Conservation (phyloP, 768 basidiomycete genomes). For the Chiua virens region DNA sequence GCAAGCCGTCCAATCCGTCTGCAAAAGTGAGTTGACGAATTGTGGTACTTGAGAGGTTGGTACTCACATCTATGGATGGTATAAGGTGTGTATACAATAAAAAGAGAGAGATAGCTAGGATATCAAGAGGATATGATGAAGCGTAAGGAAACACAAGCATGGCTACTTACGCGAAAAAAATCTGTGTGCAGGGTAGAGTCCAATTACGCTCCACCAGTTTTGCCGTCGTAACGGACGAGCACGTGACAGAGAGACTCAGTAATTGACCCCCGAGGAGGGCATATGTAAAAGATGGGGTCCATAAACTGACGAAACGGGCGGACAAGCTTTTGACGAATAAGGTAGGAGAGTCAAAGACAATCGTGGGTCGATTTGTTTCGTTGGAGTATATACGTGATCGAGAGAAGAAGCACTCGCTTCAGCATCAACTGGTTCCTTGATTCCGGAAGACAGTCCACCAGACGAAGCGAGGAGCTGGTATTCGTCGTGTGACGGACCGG, state of each 20-base stretch:
- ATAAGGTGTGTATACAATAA: slow-evolving; percentile 79
- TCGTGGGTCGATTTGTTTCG: slow-evolving; percentile 11
- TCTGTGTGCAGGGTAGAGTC: slow-evolving; percentile 76
- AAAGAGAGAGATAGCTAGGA: slow-evolving; percentile 70
- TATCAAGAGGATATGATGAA: not conserved
- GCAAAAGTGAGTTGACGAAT: slow-evolving; percentile 4
- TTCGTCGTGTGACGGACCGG: slow-evolving; percentile 16
- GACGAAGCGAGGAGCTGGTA: slow-evolving; percentile 21
- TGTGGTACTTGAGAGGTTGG: not conserved
- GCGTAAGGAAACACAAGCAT: not conserved
- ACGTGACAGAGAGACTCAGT: slow-evolving; percentile 24
- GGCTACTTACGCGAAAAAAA: slow-evolving; percentile 66
- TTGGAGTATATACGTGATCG: not conserved
- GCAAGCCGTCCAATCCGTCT: slow-evolving; percentile 85
- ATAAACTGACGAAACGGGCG: slow-evolving; percentile 25
- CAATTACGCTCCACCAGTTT: slow-evolving; percentile 67
- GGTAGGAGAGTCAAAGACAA: slow-evolving; percentile 21
- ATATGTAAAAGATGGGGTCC: slow-evolving; percentile 29
- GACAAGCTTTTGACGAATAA: slow-evolving; percentile 16
- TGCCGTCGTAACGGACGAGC: slow-evolving; percentile 63
- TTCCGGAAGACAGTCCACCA: slow-evolving; percentile 1
- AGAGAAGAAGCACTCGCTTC: not conserved
- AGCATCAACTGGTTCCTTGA: slow-evolving; percentile 11
- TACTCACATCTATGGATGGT: slow-evolving; percentile 81
- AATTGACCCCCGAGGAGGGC: slow-evolving; percentile 29